phyloP scores from a whole-genome alignment of 1,139 yeast species.

The Wickerhamiella infanticola region DNA sequence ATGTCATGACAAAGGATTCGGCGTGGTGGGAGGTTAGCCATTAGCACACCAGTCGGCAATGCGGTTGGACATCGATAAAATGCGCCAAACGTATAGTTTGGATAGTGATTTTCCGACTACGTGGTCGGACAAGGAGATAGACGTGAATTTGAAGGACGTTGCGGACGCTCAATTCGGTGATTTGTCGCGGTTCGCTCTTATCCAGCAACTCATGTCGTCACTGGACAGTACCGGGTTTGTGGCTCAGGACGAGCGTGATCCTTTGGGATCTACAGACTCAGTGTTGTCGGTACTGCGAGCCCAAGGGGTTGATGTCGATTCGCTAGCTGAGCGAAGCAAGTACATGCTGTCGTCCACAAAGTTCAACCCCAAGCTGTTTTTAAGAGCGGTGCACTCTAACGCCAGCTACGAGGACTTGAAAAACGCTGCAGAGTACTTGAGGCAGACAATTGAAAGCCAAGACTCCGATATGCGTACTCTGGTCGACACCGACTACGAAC shows the following conservation, averaged over 20 bases:
- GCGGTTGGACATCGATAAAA: slow-evolving; percentile 3
- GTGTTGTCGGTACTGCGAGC: slow-evolving; percentile 20
- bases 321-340: slow-evolving; percentile 23
- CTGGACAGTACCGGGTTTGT: slow-evolving; percentile 8
- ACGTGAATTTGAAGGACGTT: neutral
- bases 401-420: slow-evolving; percentile 52
- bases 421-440: slow-evolving; percentile 41
- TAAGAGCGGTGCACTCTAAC: slow-evolving; percentile 54
- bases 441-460: slow-evolving; percentile 44
- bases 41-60: neutral
- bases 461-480: slow-evolving; percentile 50
- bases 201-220: slow-evolving; percentile 7
- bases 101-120: slow-evolving; percentile 18
- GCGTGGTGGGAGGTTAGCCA: neutral
- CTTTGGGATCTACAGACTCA: slow-evolving; percentile 24
- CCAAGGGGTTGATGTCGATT: slow-evolving; percentile 20
- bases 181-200: slow-evolving; percentile 4
- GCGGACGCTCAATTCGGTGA: slow-evolving; percentile 5
- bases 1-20: neutral
- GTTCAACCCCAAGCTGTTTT: slow-evolving; percentile 55
- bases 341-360: slow-evolving; percentile 57
- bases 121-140: slow-evolving; percentile 17
- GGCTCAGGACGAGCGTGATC: slow-evolving; percentile 25
- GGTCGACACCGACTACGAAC: slow-evolving; percentile 58
- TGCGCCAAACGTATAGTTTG: slow-evolving; percentile 18